phyloP scores from a whole-genome alignment of 1,284 basidiomycete species.

The Ganoderma lucidum region DNA sequence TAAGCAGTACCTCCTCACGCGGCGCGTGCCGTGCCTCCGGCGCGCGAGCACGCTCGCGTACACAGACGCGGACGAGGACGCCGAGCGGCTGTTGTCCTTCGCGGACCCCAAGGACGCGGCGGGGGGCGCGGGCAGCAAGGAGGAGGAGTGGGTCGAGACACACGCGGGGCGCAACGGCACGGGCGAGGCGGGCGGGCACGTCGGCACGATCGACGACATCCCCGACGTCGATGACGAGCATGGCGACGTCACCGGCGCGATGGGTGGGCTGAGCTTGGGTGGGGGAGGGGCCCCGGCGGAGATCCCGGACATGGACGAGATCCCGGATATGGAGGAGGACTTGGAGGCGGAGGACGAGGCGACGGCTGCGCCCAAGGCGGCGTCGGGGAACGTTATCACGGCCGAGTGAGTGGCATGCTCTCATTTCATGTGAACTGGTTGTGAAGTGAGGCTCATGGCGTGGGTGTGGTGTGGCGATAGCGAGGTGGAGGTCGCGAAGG shows the following conservation, averaged over 20 bases:
- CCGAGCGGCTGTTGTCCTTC: conserved; percentile 86
- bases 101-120: conserved; percentile 52
- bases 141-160: conserved; percentile 89
- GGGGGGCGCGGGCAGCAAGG: conserved; percentile 64
- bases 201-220: conserved; percentile 80
- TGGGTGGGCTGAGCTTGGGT: conserved; percentile 67
- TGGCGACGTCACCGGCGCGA: conserved; percentile 79
- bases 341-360: conserved; percentile 67
- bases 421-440: neutral
- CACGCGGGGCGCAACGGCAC: conserved; percentile 75
- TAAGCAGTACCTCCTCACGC: conserved; percentile 96
- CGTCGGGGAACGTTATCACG: conserved; percentile 25
- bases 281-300: conserved; percentile 56
- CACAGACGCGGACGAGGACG: conserved; percentile 94
- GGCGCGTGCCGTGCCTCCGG: conserved; percentile 92
- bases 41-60: conserved; percentile 92
- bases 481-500: conserved; percentile 69
- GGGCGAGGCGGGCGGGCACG: conserved; percentile 57
- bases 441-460: neutral
- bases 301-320: conserved; percentile 50
- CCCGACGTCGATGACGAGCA: conserved; percentile 95
- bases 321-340: conserved; percentile 50
- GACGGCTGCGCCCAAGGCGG: conserved; percentile 73
- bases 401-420: conserved; percentile 36
- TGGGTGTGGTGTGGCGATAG: conserved; percentile 42